These are phyloP conservation scores for Dendrobium nobile DNA, from an alignment of 106 monocot genomes.

Conservation along the genomic window DNA sequence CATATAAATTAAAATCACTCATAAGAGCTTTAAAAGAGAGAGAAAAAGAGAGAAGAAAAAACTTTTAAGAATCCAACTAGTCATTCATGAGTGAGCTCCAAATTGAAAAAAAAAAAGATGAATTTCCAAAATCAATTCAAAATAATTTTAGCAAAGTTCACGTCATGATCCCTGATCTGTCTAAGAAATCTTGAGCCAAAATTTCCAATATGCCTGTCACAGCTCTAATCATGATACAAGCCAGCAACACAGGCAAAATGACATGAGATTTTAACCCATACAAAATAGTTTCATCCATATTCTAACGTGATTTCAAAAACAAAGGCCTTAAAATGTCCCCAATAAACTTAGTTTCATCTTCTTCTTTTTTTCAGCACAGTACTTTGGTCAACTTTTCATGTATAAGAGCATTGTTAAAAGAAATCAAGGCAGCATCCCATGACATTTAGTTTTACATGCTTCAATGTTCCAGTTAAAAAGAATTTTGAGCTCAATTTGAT, in stretches of 20 bases:
- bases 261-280: too few relatives aligned
- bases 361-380: too few relatives aligned
- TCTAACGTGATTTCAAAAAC: too few relatives aligned
- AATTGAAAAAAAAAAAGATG: background rate
- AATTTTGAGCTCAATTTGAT: background rate
- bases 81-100: background rate
- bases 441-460: background rate
- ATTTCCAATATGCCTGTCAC: background rate
- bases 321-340: too few relatives aligned
- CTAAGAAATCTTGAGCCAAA: background rate
- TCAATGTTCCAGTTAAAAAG: background rate
- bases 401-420: background rate
- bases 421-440: background rate
- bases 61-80: background rate
- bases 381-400: background rate
- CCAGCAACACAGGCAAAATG: background rate
- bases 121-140: background rate
- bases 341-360: too few relatives aligned
- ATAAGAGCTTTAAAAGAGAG: background rate
- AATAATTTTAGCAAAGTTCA: background rate
- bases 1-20: background rate
- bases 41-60: background rate
- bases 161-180: background rate
- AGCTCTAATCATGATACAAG: background rate
- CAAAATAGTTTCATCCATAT: too few relatives aligned